A percentile compares a stretch with the other conserved stretches of the same genome.
phyloP scores from a whole-genome alignment of 208 protist genomes.

The Leishmania aethiopica region DNA sequence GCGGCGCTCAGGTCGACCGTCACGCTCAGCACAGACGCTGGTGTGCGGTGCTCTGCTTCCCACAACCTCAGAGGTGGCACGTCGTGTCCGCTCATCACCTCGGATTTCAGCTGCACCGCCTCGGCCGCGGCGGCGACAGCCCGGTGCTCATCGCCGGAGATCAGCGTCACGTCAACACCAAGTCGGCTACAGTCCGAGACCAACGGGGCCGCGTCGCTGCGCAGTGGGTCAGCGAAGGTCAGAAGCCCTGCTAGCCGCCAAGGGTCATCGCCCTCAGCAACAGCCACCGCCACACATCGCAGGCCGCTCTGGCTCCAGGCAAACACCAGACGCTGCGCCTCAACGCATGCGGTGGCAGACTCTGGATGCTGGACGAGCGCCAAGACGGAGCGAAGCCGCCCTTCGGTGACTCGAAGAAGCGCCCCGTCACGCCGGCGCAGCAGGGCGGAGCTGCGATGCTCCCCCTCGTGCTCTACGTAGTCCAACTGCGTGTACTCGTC shows the following conservation, averaged over 20 bases:
- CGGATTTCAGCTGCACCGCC: conserved; percentile 2
- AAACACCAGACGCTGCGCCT: conserved; percentile 19
- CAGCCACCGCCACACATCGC: conserved; percentile 55
- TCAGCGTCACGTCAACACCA: conserved; percentile 92
- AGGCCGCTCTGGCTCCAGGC: conserved; percentile 42
- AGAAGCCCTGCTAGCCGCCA: conserved; percentile 83
- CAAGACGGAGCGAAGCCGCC: conserved; percentile 61
- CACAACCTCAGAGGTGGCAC: conserved; percentile 6
- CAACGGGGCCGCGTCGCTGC: conserved; percentile 31
- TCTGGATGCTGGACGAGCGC: conserved; percentile 35
- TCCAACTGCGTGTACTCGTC: conserved; percentile 58
- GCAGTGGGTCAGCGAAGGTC: conserved; percentile 88
- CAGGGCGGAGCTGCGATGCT: conserved; percentile 50
- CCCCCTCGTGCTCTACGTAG: conserved; percentile 29
- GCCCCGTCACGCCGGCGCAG: conserved; percentile 50
- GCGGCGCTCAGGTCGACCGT: conserved; percentile 26
- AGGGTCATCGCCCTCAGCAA: conserved; percentile 30
- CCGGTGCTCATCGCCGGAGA: conserved; percentile 75
- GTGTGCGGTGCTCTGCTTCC: neutral
- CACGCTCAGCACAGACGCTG: neutral
- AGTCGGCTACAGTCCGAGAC: conserved; percentile 52
- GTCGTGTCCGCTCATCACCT: conserved; percentile 15
- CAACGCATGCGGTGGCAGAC: conserved; percentile 14
- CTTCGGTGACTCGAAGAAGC: conserved; percentile 72
- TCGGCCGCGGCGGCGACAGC: conserved; percentile 12